Evolutionary conservation across 2,329 filamentous ascomycete genomes (phyloP).

Genomic region (Talaromyces rugulosus): DNA sequence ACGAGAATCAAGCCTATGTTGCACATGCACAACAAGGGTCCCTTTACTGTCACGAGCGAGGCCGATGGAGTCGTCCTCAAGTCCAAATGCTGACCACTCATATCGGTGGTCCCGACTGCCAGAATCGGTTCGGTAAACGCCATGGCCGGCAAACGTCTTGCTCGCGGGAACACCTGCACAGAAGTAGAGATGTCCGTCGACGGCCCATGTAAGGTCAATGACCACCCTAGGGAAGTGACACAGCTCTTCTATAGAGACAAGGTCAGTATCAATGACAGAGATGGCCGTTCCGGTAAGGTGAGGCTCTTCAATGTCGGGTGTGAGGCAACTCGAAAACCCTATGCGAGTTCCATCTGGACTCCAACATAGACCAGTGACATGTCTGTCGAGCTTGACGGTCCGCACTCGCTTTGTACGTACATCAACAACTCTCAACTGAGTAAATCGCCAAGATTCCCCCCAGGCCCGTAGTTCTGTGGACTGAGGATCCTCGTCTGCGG

Average conservation of each 20-base stretch:
- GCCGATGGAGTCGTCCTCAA: constrained; percentile 1
- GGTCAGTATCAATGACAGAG: constrained; percentile 1
- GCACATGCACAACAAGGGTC: constrained; percentile 2
- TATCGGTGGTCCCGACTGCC: neutral
- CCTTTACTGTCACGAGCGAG: neutral
- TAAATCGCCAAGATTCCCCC: constrained; percentile 11
- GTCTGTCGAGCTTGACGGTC: constrained; percentile 9
- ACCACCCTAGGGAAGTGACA: constrained; percentile 2
- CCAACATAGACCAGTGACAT: constrained; percentile 12
- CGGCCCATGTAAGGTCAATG: constrained; percentile 2
- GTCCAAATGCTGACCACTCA: constrained; percentile 2
- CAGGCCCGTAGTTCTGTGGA: constrained; percentile 6
- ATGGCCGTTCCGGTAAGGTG: neutral
- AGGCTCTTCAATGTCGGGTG: constrained; percentile 1
- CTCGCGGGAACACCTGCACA: constrained; percentile 2
- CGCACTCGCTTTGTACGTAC: constrained; percentile 12
- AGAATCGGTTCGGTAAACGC: neutral
- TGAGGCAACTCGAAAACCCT: constrained; percentile 5
- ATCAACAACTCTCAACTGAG: constrained; percentile 13
- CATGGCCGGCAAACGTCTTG: constrained; percentile 2
- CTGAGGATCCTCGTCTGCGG: constrained; percentile 3
- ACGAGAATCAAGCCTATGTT: constrained; percentile 2
- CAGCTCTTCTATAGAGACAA: constrained; percentile 1
- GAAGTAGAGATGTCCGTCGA: constrained; percentile 2
- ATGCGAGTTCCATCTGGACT: constrained; percentile 12